Conservation (phyloP, 768 basidiomycete species). For the Tubosaeta brunneosetosa region DNA sequence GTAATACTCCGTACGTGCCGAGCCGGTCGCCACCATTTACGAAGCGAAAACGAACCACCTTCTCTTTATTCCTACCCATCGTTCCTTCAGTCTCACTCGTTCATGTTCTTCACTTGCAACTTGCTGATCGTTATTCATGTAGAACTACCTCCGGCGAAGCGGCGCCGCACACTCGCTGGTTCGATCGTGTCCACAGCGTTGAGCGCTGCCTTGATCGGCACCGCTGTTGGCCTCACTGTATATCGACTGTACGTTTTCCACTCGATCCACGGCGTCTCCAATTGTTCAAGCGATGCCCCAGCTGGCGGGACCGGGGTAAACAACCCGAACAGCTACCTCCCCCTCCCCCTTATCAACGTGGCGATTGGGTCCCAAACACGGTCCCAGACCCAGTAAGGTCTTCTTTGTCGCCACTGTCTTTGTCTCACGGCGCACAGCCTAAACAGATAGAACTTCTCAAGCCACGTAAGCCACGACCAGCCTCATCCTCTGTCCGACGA, state of each 20-base stretch:
- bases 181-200: constrained; percentile 81
- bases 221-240: constrained; percentile 81
- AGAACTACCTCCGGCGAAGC: constrained; percentile 76
- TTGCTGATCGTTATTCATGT: constrained; percentile 48
- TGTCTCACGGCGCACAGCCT: constrained; percentile 17
- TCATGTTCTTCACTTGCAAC: constrained; percentile 32
- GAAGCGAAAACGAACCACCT: constrained; percentile 13
- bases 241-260: constrained; percentile 68
- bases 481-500: constrained; percentile 31
- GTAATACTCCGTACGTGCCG: constrained; percentile 10
- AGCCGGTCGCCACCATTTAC: constrained; percentile 10
- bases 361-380: constrained; percentile 46
- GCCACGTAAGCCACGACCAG: constrained; percentile 34
- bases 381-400: constrained; percentile 32
- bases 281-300: constrained; percentile 24
- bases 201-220: constrained; percentile 80
- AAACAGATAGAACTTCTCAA: constrained; percentile 37
- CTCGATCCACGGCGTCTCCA: not conserved
- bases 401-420: not conserved
- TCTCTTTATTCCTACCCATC: constrained; percentile 8
- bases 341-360: constrained; percentile 65
- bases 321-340: constrained; percentile 40
- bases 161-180: constrained; percentile 75
- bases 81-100: constrained; percentile 13
- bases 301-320: constrained; percentile 78